Evolutionary conservation across 2,329 filamentous ascomycete genomes (phyloP), one percentile per base, ranked within the genome.

Genomic region (Tetracladium maxilliforme): DNA sequence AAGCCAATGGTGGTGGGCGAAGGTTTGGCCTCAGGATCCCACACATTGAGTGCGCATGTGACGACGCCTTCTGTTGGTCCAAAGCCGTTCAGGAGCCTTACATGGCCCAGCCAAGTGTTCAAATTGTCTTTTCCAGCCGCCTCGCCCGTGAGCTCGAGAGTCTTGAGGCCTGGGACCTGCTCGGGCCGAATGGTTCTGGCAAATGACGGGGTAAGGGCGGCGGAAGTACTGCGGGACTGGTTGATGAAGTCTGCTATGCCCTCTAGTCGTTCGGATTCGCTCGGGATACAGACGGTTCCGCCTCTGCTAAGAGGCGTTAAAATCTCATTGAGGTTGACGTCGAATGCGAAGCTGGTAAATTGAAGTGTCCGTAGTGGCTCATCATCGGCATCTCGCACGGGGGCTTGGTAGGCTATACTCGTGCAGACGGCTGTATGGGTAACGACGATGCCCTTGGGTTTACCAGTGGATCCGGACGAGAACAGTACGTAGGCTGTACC

Each of bases 381-480:
- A 9, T 19, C 29, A 19, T 19, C 9, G 18, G 9, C 18, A 9
- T 19, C 18, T 9, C 20, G 33, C 31, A 24, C 18, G 10, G 32
- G 6, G 14, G 33, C 25, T 7, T 13, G 10, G 19, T 37, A 33
- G 12, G 28, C 24, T 11, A 7, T 23, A 4, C 34, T 16, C 9
- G 33, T 26, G 4, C 34, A 33, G 28, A 36, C 36, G 3, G 35
- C 33, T 14, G 26, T 16, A 19, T 34, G 34, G 4, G 35, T 36
- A 11, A 19, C 13, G 16, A 24, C 3, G 34, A 34, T 23, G 35
- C 47, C 53, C 33, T 61, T 61, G 1, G 55, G 55, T 4, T 35
- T 41, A 3, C 57, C 56, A 3, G 54, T 58, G 5, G 48, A 50
- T 0, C 56, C 56, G 2, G 53, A 59, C 0, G 58, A 60, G 29